Evolutionary conservation across 2,329 filamentous ascomycete species (phyloP).

Genomic region (Nemania serpens): DNA sequence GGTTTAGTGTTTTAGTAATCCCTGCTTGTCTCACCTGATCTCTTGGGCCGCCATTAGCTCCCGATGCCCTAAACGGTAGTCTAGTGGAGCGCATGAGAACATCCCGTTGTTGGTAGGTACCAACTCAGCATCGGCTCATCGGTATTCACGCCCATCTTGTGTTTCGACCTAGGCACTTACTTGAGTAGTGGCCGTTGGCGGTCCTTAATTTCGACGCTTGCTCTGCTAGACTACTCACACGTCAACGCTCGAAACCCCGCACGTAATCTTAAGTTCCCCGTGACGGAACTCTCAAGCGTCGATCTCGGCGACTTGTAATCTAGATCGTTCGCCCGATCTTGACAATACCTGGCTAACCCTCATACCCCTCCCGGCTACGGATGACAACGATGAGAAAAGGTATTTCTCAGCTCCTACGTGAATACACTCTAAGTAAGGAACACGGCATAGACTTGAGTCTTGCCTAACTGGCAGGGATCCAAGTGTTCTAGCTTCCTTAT

Average conservation of each 20-base stretch:
- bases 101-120: not conserved
- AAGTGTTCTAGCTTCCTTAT: too few relatives aligned
- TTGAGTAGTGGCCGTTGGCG: not conserved
- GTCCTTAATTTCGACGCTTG: slow-evolving; percentile 5
- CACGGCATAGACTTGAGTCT: not conserved
- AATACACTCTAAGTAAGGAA: not conserved
- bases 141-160: not conserved
- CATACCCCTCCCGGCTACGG: not conserved
- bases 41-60: slow-evolving; percentile 28
- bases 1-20: not conserved
- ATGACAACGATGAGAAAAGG: not conserved
- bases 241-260: not conserved
- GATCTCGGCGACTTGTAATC: not conserved
- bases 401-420: not conserved
- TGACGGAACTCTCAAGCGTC: not conserved
- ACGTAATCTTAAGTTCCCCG: not conserved
- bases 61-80: slow-evolving; percentile 14
- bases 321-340: not conserved
- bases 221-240: not conserved
- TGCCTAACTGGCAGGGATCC: not conserved
- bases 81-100: not conserved
- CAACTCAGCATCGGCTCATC: not conserved
- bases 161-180: not conserved
- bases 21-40: slow-evolving; percentile 30
- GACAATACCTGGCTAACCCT: not conserved